Conservation (phyloP, 306 rosid genomes). For the Citrullus mucosospermus region DNA sequence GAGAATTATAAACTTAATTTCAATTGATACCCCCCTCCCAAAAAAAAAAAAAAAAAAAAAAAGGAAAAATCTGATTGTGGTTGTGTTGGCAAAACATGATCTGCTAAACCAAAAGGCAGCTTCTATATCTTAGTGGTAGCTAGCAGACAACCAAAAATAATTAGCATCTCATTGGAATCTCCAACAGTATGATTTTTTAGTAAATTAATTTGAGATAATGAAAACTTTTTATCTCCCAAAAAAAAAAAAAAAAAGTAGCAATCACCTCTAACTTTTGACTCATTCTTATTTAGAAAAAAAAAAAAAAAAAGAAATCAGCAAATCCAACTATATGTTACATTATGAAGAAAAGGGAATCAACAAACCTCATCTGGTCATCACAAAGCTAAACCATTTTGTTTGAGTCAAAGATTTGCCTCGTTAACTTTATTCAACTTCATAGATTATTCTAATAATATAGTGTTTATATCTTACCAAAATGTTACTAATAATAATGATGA, state of each 20-base stretch:
- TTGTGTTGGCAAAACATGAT: conserved; percentile 1
- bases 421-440: background rate
- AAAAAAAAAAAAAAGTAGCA: background rate
- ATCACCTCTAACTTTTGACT: conserved; percentile 2
- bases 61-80: background rate
- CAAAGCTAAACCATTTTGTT: background rate
- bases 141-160: background rate
- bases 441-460: background rate
- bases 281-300: background rate
- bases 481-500: background rate
- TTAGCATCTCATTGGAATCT: background rate
- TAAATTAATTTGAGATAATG: conserved; percentile 1
- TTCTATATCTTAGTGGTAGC: background rate
- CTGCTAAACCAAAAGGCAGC: background rate
- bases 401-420: background rate
- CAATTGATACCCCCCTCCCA: too few relatives aligned
- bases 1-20: too few relatives aligned
- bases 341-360: background rate
- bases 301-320: background rate
- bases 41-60: too few relatives aligned
- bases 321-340: background rate
- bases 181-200: background rate
- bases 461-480: background rate
- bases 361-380: background rate
- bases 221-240: background rate